Conservation (phyloP, 257 asterid genomes). For the Rauvolfia tetraphylla region DNA sequence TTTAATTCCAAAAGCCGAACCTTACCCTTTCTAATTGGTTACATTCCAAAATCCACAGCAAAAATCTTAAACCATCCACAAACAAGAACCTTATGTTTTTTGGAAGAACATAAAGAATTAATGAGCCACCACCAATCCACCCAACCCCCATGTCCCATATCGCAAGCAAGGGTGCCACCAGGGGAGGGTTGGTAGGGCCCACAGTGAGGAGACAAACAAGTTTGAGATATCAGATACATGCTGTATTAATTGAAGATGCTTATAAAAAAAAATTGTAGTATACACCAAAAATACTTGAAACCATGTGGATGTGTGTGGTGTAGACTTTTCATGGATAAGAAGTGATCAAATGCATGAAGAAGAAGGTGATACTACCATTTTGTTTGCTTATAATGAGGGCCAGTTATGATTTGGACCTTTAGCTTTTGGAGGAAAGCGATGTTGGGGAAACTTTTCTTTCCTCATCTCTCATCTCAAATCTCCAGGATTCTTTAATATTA, state of each 20-base stretch:
- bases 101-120: background rate
- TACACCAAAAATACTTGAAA: background rate
- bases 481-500: conserved; percentile 5
- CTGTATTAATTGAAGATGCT: background rate
- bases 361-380: background rate
- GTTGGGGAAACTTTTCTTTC: background rate
- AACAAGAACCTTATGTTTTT: no score
- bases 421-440: background rate
- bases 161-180: background rate
- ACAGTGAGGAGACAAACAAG: background rate
- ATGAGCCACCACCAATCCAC: background rate
- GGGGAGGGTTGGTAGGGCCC: background rate
- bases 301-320: background rate
- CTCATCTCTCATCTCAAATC: conserved; percentile 6
- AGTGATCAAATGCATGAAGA: background rate
- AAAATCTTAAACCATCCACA: no score
- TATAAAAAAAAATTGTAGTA: background rate
- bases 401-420: background rate
- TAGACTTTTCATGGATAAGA: background rate
- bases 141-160: background rate
- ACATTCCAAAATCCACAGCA: no score
- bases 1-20: no score
- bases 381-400: background rate
- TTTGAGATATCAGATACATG: background rate
- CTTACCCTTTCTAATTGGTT: no score